These are phyloP conservation scores for Pseudonectria buxi DNA, from an alignment of 2,329 filamentous ascomycete species.

Conservation along the genomic window DNA sequence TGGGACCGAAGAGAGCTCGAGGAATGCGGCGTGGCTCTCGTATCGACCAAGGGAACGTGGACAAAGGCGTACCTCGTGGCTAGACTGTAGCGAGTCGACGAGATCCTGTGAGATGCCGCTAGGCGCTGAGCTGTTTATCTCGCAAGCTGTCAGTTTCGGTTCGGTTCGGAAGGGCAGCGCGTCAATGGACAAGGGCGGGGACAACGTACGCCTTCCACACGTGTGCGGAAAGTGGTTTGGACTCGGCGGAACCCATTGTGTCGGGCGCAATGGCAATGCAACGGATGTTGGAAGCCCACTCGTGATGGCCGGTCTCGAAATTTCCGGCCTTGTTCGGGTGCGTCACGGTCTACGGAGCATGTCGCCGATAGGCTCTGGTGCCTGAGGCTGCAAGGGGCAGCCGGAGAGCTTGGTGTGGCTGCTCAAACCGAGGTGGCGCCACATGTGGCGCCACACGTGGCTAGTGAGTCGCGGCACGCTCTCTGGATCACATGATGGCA, in stretches of 20 bases:
- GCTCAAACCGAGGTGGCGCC: conserved; percentile 8
- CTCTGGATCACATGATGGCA: too few relatives aligned
- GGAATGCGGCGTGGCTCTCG: background rate
- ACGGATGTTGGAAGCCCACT: conserved; percentile 22
- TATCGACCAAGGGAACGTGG: background rate
- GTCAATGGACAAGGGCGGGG: background rate
- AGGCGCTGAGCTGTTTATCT: conserved; percentile 35
- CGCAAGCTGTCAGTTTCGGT: conserved; percentile 15
- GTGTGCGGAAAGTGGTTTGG: conserved; percentile 41
- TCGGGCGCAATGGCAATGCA: conserved; percentile 31
- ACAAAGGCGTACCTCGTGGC: conserved; percentile 65
- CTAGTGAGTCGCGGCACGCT: too few relatives aligned
- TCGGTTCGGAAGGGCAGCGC: background rate
- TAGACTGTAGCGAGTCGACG: conserved; percentile 75
- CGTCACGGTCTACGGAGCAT: conserved; percentile 20
- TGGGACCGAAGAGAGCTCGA: background rate
- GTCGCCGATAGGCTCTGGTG: conserved; percentile 10
- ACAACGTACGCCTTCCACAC: conserved; percentile 50
- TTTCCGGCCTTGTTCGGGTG: conserved; percentile 30
- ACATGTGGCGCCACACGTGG: conserved; percentile 8
- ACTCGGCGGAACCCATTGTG: conserved; percentile 52
- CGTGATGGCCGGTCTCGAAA: conserved; percentile 26
- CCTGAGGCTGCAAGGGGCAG: conserved; percentile 23
- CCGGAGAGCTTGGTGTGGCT: background rate
- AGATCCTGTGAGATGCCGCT: conserved; percentile 68